Evolutionary conservation across 2,329 filamentous ascomycete genomes (phyloP).

Genomic region (Pyricularia grisea): DNA sequence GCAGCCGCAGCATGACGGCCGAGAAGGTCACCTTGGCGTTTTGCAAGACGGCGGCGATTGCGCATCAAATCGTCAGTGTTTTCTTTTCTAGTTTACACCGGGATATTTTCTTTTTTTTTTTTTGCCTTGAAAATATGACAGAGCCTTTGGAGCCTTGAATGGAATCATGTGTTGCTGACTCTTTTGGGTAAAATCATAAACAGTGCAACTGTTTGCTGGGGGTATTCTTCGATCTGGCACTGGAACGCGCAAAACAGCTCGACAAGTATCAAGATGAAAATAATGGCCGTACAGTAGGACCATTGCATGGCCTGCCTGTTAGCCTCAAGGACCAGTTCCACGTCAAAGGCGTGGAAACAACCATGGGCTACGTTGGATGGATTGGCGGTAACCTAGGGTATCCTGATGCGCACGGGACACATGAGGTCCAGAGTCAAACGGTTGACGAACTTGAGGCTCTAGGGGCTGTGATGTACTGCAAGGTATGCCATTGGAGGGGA

Average conservation of each 20-base stretch:
- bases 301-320: conserved; percentile 56
- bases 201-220: conserved; percentile 42
- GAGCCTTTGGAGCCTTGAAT: background rate
- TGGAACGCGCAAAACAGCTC: conserved; percentile 33
- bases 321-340: conserved; percentile 67
- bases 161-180: background rate
- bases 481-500: conserved; percentile 6
- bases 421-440: conserved; percentile 16
- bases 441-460: conserved; percentile 18
- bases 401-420: conserved; percentile 26
- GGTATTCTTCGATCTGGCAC: conserved; percentile 41
- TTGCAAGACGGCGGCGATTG: conserved; percentile 26
- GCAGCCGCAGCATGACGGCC: background rate
- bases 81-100: background rate
- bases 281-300: conserved; percentile 41
- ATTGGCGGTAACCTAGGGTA: conserved; percentile 39
- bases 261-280: conserved; percentile 40
- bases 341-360: conserved; percentile 47
- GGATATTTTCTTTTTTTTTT: background rate
- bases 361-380: conserved; percentile 54
- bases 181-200: background rate
- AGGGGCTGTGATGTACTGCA: conserved; percentile 19
- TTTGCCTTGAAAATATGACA: background rate
- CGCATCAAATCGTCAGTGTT: conserved; percentile 24
- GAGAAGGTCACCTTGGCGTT: conserved; percentile 23